Evolutionary conservation across 805 yeast species (phyloP), one percentile per base, ranked within the genome.

Genomic region (Ogataea allantospora): DNA sequence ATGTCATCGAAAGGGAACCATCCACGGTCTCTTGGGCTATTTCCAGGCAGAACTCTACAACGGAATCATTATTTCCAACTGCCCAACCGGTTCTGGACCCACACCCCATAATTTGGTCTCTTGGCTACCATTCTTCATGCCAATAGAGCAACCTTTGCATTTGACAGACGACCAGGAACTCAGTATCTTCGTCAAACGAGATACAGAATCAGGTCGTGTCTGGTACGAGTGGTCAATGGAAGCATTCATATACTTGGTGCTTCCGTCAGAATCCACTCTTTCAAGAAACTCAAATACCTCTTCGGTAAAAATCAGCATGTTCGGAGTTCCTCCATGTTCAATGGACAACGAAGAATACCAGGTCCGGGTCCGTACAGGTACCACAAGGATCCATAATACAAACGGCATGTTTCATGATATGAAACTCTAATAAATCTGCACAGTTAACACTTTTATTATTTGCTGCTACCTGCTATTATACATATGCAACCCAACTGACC

Each of bases 1-100:
- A 33, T 65, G 75, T 5, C 65, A 68, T 11, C 60, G 71, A 21
- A 68, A 73, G 36, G 75, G 83, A 2, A 71, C 71, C 13, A 57
- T 86, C 3, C 89, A 87, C 56, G 96, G 91, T 0, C 57, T 88
- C 23, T 65, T 78, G 3, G 96, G 96, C 0, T 80, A 68, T 53
- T 89, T 89, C 53, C 70, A 70, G n/a, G 80, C 93, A 0, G 72
- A 62, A 2, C 66, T 88, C n/a, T 85, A 78, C 55, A 75, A 71
- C 1, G 81, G 77, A 31, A 65, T 80, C 16, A 54, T 55, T 7
- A 63, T 85, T 4, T 73, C 83, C 19, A 80, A 73, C 11, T 59
- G 64, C 21, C 78, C 80, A 44, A 50, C 50, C 0, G 51, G 50
- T 2, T 19, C 47, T 10, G 54, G 55, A 10, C 68, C 83, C 2